These are phyloP conservation scores for Xylaria sp. DNA, from an alignment of 2,329 filamentous ascomycete species.

Conservation along the genomic window DNA sequence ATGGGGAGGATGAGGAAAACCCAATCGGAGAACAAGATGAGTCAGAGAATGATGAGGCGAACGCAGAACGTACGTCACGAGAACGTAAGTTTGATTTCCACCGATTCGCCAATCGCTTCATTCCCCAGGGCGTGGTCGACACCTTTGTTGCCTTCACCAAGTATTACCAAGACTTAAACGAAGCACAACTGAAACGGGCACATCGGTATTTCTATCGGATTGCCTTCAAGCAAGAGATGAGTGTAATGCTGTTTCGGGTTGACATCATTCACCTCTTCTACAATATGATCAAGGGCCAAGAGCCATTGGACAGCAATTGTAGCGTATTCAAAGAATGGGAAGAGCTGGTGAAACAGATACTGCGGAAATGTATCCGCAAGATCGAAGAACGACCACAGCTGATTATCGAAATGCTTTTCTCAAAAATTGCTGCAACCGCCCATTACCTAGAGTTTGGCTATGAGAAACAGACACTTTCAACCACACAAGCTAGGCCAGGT, in stretches of 20 bases:
- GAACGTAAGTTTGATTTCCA: slow-evolving; percentile 96
- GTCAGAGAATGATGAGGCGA: slow-evolving; percentile 75
- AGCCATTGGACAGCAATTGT: slow-evolving; percentile 74
- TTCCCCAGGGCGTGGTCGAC: slow-evolving; percentile 85
- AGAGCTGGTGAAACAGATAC: slow-evolving; percentile 84
- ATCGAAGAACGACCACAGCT: slow-evolving; percentile 86
- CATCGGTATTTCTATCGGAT: slow-evolving; percentile 95
- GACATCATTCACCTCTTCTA: slow-evolving; percentile 91
- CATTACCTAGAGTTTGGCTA: slow-evolving; percentile 92
- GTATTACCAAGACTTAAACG: slow-evolving; percentile 83
- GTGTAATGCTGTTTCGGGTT: slow-evolving; percentile 86
- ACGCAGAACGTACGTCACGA: slow-evolving; percentile 75
- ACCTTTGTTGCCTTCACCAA: slow-evolving; percentile 85
- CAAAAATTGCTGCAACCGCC: slow-evolving; percentile 84
- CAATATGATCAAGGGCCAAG: slow-evolving; percentile 89
- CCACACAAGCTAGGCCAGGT: slow-evolving; percentile 72
- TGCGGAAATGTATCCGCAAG: slow-evolving; percentile 84
- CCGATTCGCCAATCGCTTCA: slow-evolving; percentile 82
- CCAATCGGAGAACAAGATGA: slow-evolving; percentile 73
- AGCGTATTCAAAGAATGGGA: slow-evolving; percentile 89
- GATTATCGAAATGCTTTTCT: slow-evolving; percentile 92
- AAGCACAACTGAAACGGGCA: slow-evolving; percentile 85
- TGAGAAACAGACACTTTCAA: slow-evolving; percentile 77
- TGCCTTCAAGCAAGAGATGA: slow-evolving; percentile 94
- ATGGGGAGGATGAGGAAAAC: slow-evolving; percentile 58